Base-by-base conservation (phyloP, 225 moss, liverwort and hornwort genomes). In the Pseudoscleropodium purum region DNA sequence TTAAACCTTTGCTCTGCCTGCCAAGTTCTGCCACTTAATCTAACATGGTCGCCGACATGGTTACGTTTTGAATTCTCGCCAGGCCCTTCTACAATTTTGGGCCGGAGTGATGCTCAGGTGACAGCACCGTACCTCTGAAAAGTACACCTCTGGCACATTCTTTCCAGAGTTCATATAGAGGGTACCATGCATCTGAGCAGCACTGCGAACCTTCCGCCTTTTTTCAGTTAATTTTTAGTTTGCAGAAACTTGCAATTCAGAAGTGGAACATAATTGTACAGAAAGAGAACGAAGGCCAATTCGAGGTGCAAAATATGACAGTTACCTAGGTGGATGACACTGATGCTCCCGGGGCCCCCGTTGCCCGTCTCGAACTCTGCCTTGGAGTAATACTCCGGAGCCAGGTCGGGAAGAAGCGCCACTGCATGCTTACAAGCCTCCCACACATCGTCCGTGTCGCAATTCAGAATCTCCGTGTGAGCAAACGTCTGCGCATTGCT, bases 241-340 rank as follows among this genome's bases (percentile, higher is more conserved):
- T 75, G 75, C 25, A 73, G 43, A 74, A 43, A 63, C 51, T 30
- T 51, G 64, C 85, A 41, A 14, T 36, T 30, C 37, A 39, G 30
- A 78, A 77, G 2, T 41, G 54, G 16, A 78, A 56, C 41, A 30
- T 10, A 21, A 10, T 63, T 39, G 37, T 54, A n/a, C 31, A 64
- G 87, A 21, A 39, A 43, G 14, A 36, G 26, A 70, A 81, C 20
- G 61, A 49, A 15, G 37, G 29, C 18, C 13, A 59, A 30, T 17
- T 37, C 21, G 57, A 56, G 37, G 47, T 11, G 49, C 6, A 41
- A 18, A 18, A 14, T 31, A 73, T 20, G 37, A 20, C 13, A 62
- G 13, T 45, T 89, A 91, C 93, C 92, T 69, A 93, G 81, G 82
- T 92, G 89, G 87, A 93, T 49, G 83, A 89, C 83, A 69, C 54